Percentiles rank a stretch among this genome's conserved stretches.
Conservation (phyloP, 2,329 filamentous ascomycete genomes). For the Xylaria arbuscula region DNA sequence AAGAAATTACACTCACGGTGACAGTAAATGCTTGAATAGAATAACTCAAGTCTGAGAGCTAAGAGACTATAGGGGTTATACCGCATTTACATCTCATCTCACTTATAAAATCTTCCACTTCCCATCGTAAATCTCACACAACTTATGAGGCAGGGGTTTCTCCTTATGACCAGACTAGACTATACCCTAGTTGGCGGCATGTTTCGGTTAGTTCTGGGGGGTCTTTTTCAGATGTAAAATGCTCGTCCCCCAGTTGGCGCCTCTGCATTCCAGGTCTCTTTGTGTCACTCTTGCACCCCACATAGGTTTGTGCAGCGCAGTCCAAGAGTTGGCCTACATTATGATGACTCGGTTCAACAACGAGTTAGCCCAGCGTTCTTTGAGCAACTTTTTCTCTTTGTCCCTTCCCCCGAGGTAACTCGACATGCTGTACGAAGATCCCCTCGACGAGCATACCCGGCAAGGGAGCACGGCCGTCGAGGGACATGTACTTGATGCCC, state of each 20-base stretch:
- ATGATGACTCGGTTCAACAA: constrained; percentile 43
- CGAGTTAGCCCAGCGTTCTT: constrained; percentile 44
- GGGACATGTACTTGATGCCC: constrained; percentile 33
- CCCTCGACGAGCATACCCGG: constrained; percentile 37
- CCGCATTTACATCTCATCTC: constrained; percentile 3
- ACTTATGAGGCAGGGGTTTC: neutral
- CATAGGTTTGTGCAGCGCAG: constrained; percentile 30
- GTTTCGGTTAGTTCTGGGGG: constrained; percentile 34
- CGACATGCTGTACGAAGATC: constrained; percentile 34
- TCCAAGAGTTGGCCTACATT: constrained; percentile 35
- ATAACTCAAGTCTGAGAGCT: constrained; percentile 6
- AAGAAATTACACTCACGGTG: neutral
- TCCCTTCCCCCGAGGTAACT: constrained; percentile 36
- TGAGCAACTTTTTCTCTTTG: constrained; percentile 44
- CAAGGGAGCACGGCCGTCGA: constrained; percentile 31
- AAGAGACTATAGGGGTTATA: constrained; percentile 24
- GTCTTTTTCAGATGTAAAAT: constrained; percentile 30
- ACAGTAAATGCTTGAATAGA: neutral
- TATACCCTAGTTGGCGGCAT: constrained; percentile 27
- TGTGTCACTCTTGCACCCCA: constrained; percentile 39
- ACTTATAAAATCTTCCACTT: neutral
- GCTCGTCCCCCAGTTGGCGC: constrained; percentile 41
- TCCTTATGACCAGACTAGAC: neutral
- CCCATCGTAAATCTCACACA: constrained; percentile 14
- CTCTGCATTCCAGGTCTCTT: constrained; percentile 47